Base-by-base conservation (phyloP, 2,329 filamentous ascomycete genomes). In the Helotiales sp. region DNA sequence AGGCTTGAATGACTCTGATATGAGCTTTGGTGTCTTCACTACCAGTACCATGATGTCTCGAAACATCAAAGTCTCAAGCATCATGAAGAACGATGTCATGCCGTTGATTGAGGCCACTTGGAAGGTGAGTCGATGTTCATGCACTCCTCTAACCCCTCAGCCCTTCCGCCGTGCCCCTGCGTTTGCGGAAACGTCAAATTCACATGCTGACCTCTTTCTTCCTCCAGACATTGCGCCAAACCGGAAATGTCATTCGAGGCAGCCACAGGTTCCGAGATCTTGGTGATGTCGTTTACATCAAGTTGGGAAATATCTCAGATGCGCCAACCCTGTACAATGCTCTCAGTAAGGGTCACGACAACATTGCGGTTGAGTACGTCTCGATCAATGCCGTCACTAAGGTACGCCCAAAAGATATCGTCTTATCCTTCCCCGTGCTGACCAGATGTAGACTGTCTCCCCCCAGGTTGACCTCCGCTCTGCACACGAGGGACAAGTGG, bases 401-500 rank as follows among this genome's bases (percentile, higher is more conserved):
- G 63, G 75, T 73, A 64, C 50, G 69, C 49, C 10, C 17, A 20
- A n/a, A 40, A 1, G 13, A 26, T 15, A 3, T 52, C 13, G 11
- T 7, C 1, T 26, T 24, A 37, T 50, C 4, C 30, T 10, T 47
- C 1, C 15, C 22, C 8, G n/a, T n/a, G n/a, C 32, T 65, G 30
- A 65, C 34, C 8, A 20, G 1, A 1, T 32, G 11, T 15, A 65
- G 63, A 24, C 34, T 26, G 40, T 61, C 6, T 65, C 63, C 6
- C 63, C 63, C 13, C 22, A 61, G 8, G 30, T 32, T 8, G 22
- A 43, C 3, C 10, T 20, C 24, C 37, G 17, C 40, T 58, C 83
- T 20, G 78, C 82, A 57, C 82, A 85, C 69, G 86, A 89, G 77
- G 87, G 85, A 20, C 85, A 88, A 73, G 75, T 88, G 45, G 78